Base-by-base conservation (phyloP, 2,329 filamentous ascomycete species). In the Ophiostoma tasmaniense region DNA sequence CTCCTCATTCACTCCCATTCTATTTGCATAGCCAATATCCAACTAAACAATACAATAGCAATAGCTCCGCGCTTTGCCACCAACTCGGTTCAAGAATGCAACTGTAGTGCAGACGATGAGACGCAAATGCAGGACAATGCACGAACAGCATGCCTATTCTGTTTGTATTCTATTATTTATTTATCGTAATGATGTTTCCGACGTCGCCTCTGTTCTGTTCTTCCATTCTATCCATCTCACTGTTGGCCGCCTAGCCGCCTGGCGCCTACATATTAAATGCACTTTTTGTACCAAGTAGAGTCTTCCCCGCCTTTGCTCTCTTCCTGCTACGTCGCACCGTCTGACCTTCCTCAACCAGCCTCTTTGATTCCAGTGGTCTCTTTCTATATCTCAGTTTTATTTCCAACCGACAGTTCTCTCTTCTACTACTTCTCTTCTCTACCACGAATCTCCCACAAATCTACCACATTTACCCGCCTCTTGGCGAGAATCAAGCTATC, bases 401-500 rank as follows among this genome's bases (percentile, higher is more conserved):
- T n/a, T n/a, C n/a, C n/a, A n/a, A n/a, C n/a, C n/a, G n/a, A n/a
- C 52, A 11, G 11, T 33, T 33, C 30, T 33, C 28, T 22, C 17
- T 35, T 11, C 11, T 33, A 4, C 14, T n/a, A 1, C 8, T 28
- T 62, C 30, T 35, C 6, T 42, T 0, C 10, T 6, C 10, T 13
- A 3, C 50, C 6, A 20, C 50, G n/a, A n/a, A 22, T n/a, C 50
- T n/a, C 13, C n/a, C n/a, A n/a, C 55, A 22, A 25, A 2, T 28
- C 25, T 17, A 30, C 55, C n/a, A 7, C 33, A 22, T 37, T 39
- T 25, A 64, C n/a, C 61, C 61, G 61, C 61, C 30, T 64, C 61
- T 64, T 64, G 61, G 61, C 61, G 33, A 64, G 33, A 64, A 62
- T 55, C 61, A 64, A 64, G 61, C 61, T 62, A 62, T 37, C 61